Base-by-base conservation (phyloP, 2,329 filamentous ascomycete genomes). In the Cercospora canescens region DNA sequence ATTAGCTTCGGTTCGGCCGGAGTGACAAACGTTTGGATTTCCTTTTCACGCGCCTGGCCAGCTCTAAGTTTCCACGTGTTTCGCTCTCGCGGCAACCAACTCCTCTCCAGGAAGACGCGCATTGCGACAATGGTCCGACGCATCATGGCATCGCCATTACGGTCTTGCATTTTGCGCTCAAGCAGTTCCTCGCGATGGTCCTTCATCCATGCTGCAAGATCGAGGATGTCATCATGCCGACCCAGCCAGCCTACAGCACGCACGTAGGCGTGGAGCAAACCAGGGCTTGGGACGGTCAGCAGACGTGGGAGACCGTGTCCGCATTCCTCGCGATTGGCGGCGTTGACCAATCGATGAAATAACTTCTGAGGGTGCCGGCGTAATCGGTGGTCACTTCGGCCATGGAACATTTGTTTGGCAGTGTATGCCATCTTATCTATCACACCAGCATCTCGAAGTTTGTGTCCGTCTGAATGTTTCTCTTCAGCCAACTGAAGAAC, bases 191-290 rank as follows among this genome's bases (percentile, higher is more conserved):
- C 73, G 77, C 83, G 83, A 69, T 87, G 77, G 26, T 77, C 70
- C 0, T 85, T 77, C 69, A 90, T 85, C 88, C 89, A 93, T 32
- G 79, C 76, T 14, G 89, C 77, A 5, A 89, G 77, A 4, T 79
- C 79, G 5, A 85, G 81, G 74, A 92, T 86, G 58, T 85, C 87
- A 2, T 84, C 78, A 57, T 82, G 81, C 69, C 92, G 87, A 37
- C 84, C 84, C n/a, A 88, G 76, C 60, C 85, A 83, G 1, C 86
- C 89, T 24, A 93, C 79, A 1, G 86, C 83, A 55, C 88, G 83
- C 75, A 93, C 83, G 73, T 91, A 90, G 2, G 81, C 79, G 70
- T 90, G 86, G 1, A 87, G 73, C 39, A 83, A 77, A 21, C 77
- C 77, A 6, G 84, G 82, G 9, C 76, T 76, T 11, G 88, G 79